Percentiles rank a stretch among this genome's conserved stretches.
These are phyloP conservation scores for Pleurotus salmoneostramineus DNA, from an alignment of 768 basidiomycete genomes.

Conservation along the genomic window DNA sequence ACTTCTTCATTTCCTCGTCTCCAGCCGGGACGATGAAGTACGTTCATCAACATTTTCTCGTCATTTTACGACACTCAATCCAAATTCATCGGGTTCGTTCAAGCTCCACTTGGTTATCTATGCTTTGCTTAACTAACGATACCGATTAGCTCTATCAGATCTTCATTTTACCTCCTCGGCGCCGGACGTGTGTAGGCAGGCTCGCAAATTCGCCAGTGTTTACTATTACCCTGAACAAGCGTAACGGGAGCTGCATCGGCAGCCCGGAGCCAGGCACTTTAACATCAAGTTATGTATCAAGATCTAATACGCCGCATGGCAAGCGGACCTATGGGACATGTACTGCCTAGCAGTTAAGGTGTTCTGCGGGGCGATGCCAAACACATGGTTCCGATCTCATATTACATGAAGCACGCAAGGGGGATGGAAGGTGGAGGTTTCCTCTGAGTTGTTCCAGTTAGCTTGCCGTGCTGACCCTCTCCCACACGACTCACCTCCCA, in stretches of 20 bases:
- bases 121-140: background rate
- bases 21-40: background rate
- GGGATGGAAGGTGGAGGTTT: too few relatives aligned
- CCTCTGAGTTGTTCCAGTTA: too few relatives aligned
- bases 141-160: too few relatives aligned
- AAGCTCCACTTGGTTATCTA: background rate
- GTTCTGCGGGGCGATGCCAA: background rate
- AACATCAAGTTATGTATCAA: background rate
- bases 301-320: background rate
- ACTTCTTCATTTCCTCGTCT: background rate
- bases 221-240: background rate
- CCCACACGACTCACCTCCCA: background rate
- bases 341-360: background rate
- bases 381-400: background rate
- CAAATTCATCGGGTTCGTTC: background rate
- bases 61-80: background rate
- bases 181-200: too few relatives aligned
- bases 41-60: background rate
- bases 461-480: background rate
- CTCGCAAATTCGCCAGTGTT: too few relatives aligned
- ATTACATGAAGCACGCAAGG: too few relatives aligned
- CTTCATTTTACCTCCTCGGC: too few relatives aligned
- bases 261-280: background rate
- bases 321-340: background rate
- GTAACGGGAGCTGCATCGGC: background rate